A percentile compares a stretch with the other conserved stretches of the same genome.
phyloP scores from a whole-genome alignment of 805 yeast species.

The Zygosaccharomyces lentus region DNA sequence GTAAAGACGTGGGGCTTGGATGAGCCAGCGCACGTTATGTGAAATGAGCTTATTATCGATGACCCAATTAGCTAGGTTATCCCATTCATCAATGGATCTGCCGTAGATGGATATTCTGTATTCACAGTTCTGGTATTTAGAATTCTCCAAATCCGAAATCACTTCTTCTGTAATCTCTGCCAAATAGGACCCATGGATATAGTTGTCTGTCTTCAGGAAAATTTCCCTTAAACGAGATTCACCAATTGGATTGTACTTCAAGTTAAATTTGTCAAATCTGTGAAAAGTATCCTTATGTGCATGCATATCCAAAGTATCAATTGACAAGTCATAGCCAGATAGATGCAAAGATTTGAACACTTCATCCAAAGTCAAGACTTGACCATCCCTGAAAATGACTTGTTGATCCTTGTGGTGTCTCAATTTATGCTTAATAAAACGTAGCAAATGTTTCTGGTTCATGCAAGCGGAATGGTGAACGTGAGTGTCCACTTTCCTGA shows the following conservation, averaged over 20 bases:
- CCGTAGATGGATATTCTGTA: slow-evolving; percentile 95
- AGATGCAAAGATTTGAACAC: slow-evolving; percentile 88
- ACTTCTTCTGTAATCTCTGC: slow-evolving; percentile 95
- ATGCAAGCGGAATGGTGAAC: slow-evolving; percentile 99
- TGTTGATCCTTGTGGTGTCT: slow-evolving; percentile 82
- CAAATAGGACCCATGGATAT: slow-evolving; percentile 77
- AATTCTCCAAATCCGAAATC: slow-evolving; percentile 85
- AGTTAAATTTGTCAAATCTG: slow-evolving; percentile 93
- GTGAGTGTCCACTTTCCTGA: slow-evolving; percentile 62
- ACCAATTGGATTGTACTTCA: slow-evolving; percentile 96
- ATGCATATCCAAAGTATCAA: slow-evolving; percentile 98
- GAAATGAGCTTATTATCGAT: slow-evolving; percentile 86
- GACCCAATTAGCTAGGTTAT: slow-evolving; percentile 90
- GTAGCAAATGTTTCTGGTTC: slow-evolving; percentile 94
- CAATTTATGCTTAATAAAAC: slow-evolving; percentile 92
- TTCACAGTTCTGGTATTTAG: slow-evolving; percentile 97
- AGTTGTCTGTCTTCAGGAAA: slow-evolving; percentile 92
- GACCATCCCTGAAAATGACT: slow-evolving; percentile 91
- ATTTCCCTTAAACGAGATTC: slow-evolving; percentile 96
- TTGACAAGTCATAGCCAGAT: slow-evolving; percentile 90
- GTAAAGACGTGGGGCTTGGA: slow-evolving; percentile 91
- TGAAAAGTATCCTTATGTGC: slow-evolving; percentile 98
- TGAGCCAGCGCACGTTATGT: slow-evolving; percentile 94
- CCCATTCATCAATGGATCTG: slow-evolving; percentile 88
- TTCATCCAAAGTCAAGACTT: slow-evolving; percentile 76